Base-by-base conservation (phyloP, 2,329 filamentous ascomycete genomes). In the Trichophyton verrucosum region DNA sequence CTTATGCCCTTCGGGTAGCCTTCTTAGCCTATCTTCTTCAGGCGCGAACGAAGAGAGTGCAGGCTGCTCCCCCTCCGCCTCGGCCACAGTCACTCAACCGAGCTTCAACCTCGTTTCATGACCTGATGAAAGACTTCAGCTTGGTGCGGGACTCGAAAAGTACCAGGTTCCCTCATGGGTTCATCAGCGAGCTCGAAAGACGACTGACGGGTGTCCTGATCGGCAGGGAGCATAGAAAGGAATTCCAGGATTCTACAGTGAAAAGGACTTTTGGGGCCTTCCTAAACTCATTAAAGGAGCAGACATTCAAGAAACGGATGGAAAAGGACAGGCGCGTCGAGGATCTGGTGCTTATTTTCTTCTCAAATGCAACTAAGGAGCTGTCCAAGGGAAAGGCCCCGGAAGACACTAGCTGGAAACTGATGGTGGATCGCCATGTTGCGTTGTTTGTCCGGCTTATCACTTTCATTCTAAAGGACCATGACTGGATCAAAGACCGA, bases 211-310 rank as follows among this genome's bases (percentile, higher is more conserved):
- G 86, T 36, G 87, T 96, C 58, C 76, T 97, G 68, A 83, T 86
- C 67, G 91, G 91, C 44, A 87, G 81, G 63, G 94, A 97, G 76
- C 85, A 81, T 66, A 82, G 92, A 70, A 90, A 89, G 13, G 94
- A 95, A 69, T 99, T 88, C 75, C 89, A 87, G 70, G 94, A 99
- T 77, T 80, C 88, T n/a, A 80, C 87, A 27, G 86, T 99, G 65
- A 96, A 96, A 76, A 83, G 92, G 64, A 95, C 90, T 1, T 99
- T 99, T 76, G 94, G 90, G 60, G 89, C 90, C 65, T 96, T 96
- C 65, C 87, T 96, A 71, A 96, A 92, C 62, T 88, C 90, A 61
- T 88, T 99, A 72, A 96, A 92, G 67, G 89, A 95, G 64, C 86
- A 86, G 64, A 85, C 84, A 53, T 96, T 96, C 70, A 86, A 89